Conservation (phyloP, 2,329 filamentous ascomycete species). For the Akanthomyces uredinophilus region DNA sequence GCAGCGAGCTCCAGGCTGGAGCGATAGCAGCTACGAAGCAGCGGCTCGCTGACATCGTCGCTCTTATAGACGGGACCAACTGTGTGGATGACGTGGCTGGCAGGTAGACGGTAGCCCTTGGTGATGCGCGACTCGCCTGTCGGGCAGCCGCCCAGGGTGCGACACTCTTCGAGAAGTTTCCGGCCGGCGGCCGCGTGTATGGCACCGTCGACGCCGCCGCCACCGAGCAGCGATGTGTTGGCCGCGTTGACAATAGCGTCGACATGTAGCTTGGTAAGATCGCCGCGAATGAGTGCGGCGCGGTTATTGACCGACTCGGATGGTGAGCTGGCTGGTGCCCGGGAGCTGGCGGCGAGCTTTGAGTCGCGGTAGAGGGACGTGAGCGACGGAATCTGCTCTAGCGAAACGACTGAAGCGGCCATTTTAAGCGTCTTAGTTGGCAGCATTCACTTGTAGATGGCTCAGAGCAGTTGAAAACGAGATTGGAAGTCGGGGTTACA, state of each 20-base stretch:
- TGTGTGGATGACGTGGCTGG: constrained; percentile 77
- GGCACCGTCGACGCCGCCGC: constrained; percentile 84
- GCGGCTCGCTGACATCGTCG: constrained; percentile 36
- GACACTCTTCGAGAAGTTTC: constrained; percentile 64
- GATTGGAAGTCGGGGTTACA: not conserved
- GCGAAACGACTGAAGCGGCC: constrained; percentile 27
- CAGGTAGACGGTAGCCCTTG: constrained; percentile 67
- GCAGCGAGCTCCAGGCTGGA: constrained; percentile 68
- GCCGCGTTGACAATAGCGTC: constrained; percentile 93
- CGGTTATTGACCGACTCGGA: constrained; percentile 55
- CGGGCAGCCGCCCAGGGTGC: constrained; percentile 62
- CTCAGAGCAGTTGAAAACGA: too few relatives aligned
- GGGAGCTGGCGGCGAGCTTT: constrained; percentile 20
- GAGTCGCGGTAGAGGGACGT: constrained; percentile 59
- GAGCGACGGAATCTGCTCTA: constrained; percentile 57
- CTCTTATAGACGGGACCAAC: constrained; percentile 74
- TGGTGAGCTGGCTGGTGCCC: constrained; percentile 34
- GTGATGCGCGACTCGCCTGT: constrained; percentile 85
- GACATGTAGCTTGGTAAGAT: constrained; percentile 74
- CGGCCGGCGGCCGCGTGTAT: constrained; percentile 81
- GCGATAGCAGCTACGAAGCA: constrained; percentile 62
- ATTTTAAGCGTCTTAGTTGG: not conserved
- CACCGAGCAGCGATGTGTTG: constrained; percentile 71
- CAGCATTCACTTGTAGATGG: not conserved
- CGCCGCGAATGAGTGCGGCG: constrained; percentile 64